These are phyloP conservation scores for Coemansia sp. DNA, from an alignment of 192 early-diverging fungal species.

Conservation along the genomic window DNA sequence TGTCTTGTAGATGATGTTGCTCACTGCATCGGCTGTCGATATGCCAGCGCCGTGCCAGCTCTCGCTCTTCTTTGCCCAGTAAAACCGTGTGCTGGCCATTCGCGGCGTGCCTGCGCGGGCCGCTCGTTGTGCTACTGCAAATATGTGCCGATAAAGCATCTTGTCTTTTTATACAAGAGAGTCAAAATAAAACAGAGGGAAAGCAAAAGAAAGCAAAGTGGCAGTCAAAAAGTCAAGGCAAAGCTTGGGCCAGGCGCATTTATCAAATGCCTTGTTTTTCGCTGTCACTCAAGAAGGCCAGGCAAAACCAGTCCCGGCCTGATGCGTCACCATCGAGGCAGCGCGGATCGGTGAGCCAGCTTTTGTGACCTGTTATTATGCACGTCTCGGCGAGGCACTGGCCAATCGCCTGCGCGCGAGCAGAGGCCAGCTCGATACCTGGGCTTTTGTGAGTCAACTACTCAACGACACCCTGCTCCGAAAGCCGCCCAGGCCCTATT, in stretches of 20 bases:
- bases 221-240: background rate
- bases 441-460: conserved; percentile 3
- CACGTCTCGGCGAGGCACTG: background rate
- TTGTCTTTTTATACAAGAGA: background rate
- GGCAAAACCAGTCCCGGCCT: background rate
- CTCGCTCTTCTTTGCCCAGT: conserved; percentile 15
- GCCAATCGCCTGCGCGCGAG: conserved; percentile 7
- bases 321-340: conserved; percentile 9
- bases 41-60: conserved; percentile 12
- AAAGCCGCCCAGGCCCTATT: background rate
- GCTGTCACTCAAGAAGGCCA: background rate
- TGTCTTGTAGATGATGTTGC: conserved; percentile 51
- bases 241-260: background rate
- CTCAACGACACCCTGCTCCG: conserved; percentile 4
- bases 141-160: conserved; percentile 18
- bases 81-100: conserved; percentile 8
- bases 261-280: background rate
- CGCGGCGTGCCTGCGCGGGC: conserved; percentile 15
- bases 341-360: background rate
- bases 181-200: background rate
- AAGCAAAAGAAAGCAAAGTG: background rate
- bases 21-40: conserved; percentile 46
- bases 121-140: conserved; percentile 15
- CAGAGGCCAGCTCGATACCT: background rate
- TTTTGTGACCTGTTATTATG: background rate